A percentile compares a stretch with the other conserved stretches of the same genome.
Evolutionary conservation across 2,329 filamentous ascomycete species (phyloP).

Genomic region (Pseudogymnoascus sp.): DNA sequence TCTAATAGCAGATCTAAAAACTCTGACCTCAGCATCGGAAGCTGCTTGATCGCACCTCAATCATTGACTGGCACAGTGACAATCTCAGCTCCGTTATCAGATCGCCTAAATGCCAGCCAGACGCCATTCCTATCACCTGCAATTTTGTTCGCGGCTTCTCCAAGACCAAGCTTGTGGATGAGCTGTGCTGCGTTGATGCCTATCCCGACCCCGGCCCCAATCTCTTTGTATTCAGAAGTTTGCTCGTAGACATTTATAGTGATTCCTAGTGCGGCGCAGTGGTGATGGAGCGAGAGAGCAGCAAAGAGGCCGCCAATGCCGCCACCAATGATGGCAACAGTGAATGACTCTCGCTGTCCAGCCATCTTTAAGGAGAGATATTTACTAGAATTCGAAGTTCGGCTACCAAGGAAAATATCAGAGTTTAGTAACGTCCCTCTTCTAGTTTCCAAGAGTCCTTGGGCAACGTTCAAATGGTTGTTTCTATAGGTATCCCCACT

Average conservation of each 20-base stretch:
- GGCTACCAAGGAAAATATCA: too few relatives aligned
- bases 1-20: conserved; percentile 23
- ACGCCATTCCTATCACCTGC: conserved; percentile 26
- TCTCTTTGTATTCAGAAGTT: conserved; percentile 11
- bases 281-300: neutral
- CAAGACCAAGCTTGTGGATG: conserved; percentile 25
- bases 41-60: too few relatives aligned
- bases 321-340: conserved; percentile 3
- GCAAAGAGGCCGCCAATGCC: neutral
- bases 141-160: conserved; percentile 24
- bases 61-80: conserved; percentile 25
- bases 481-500: conserved; percentile 3
- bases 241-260: conserved; percentile 8
- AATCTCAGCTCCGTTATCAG: conserved; percentile 29
- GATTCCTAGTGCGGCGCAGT: neutral
- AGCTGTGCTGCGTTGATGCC: conserved; percentile 8
- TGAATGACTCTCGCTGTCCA: neutral
- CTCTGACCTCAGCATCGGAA: conserved; percentile 16
- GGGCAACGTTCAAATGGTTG: too few relatives aligned
- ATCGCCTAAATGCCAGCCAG: conserved; percentile 31
- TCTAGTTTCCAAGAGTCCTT: too few relatives aligned
- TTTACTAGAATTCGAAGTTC: too few relatives aligned
- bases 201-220: conserved; percentile 2
- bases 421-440: too few relatives aligned
- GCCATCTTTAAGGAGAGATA: too few relatives aligned